Percentiles rank a stretch among this genome's conserved stretches.
These are phyloP conservation scores for Suillus subalutaceus DNA, from an alignment of 768 basidiomycete genomes.

Conservation along the genomic window DNA sequence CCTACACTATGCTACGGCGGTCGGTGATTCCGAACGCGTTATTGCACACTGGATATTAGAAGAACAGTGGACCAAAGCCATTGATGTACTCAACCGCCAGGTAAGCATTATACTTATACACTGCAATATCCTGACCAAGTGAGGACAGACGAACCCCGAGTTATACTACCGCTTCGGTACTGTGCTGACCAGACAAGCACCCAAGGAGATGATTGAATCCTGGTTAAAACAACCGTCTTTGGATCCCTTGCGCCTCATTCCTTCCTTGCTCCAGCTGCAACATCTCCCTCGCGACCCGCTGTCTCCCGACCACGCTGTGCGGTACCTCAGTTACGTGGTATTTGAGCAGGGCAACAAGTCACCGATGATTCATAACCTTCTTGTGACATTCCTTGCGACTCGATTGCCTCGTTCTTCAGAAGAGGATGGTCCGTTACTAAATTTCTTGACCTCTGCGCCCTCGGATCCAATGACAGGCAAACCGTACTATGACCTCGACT, in stretches of 20 bases:
- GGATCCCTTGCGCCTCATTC: slow-evolving; percentile 84
- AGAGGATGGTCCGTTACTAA: slow-evolving; percentile 80
- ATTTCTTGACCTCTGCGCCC: slow-evolving; percentile 83
- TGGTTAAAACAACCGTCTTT: slow-evolving; percentile 85
- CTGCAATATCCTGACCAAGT: slow-evolving; percentile 11
- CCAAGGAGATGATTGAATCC: slow-evolving; percentile 89
- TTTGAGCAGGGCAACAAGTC: slow-evolving; percentile 82
- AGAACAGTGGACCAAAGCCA: slow-evolving; percentile 89
- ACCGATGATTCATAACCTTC: slow-evolving; percentile 89
- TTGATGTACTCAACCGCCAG: slow-evolving; percentile 90
- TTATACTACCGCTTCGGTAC: slow-evolving; percentile 93
- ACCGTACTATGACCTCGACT: slow-evolving; percentile 97
- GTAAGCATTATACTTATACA: slow-evolving; percentile 41
- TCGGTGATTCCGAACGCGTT: slow-evolving; percentile 84
- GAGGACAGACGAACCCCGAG: slow-evolving; percentile 70
- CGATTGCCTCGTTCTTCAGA: slow-evolving; percentile 45
- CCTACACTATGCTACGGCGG: slow-evolving; percentile 80
- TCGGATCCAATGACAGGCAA: slow-evolving; percentile 79
- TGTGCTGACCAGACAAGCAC: slow-evolving; percentile 81
- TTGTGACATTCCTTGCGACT: slow-evolving; percentile 83
- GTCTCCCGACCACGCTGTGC: slow-evolving; percentile 82
- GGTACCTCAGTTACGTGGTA: slow-evolving; percentile 85
- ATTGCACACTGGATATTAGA: slow-evolving; percentile 92
- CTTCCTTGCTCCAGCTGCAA: slow-evolving; percentile 83
- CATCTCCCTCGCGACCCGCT: slow-evolving; percentile 71